Base-by-base conservation (phyloP, 2,329 filamentous ascomycete species). In the Talaromyces funiculosus region DNA sequence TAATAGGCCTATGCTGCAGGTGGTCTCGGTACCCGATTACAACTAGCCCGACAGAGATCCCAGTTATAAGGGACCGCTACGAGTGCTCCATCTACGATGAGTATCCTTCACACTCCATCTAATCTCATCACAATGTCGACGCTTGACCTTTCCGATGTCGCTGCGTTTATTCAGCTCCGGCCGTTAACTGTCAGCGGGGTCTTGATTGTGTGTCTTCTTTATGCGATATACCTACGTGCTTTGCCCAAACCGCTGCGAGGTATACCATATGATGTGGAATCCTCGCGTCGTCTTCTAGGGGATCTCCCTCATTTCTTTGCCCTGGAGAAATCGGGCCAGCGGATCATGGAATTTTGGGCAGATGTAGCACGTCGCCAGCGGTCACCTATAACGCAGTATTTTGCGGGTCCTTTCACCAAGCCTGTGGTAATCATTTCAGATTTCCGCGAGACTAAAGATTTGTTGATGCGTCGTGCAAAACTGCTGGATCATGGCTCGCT, bases 361-460 rank as follows among this genome's bases (percentile, higher is more conserved):
- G 38, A 42, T 42, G 38, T 42, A 7, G 38, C 38, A 16, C 38
- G 38, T 16, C 38, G 38, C 63, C 38, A 42, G 38, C 38, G 75
- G 5, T 74, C 73, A 12, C 77, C 79, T 0, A 72, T 83, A 60
- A 67, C 76, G 5, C 82, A 84, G 64, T 68, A 78, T 6, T 83
- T 82, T 65, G 66, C 81, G 56, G 68, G 70, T 6, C 80, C 81
- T 0, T 71, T 80, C n/a, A 63, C 65, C 1, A 70, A 69, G 29
- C 81, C 80, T 2, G 74, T 72, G 65, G 69, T 83, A 1, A 60
- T 83, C 4, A 63, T 83, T 8, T 54, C 51, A 16, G 65, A 69
- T 35, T 61, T 62, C 37, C 53, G 61, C 18, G 66, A 69, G 51
- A 29, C 60, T 4, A 60, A 62, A 24, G 67, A 69, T 38, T 63